Evolutionary conservation across 345 rosid species (phyloP).

Genomic region (Arabis alpina): DNA sequence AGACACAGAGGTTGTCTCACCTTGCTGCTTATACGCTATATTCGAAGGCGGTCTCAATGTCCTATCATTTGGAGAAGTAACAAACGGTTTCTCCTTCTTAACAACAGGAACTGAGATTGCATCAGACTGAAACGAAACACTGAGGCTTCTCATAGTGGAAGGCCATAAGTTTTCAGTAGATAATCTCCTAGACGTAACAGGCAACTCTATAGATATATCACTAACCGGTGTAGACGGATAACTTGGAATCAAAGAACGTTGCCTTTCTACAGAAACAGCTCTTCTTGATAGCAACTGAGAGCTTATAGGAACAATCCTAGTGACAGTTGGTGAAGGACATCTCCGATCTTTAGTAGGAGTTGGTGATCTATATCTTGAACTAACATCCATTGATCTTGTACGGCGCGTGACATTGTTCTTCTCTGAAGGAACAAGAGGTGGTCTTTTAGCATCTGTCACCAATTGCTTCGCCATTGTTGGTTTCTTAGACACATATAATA

Average conservation of each 20-base stretch:
- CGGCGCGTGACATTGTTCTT: slow-evolving; percentile 68
- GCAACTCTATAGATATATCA: slow-evolving; percentile 59
- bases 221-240: slow-evolving; percentile 73
- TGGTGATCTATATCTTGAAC: slow-evolving; percentile 83
- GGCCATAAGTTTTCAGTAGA: slow-evolving; percentile 89
- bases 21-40: slow-evolving; percentile 60
- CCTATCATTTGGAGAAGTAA: slow-evolving; percentile 54
- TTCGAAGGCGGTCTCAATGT: slow-evolving; percentile 80
- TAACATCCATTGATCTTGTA: slow-evolving; percentile 62
- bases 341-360: slow-evolving; percentile 57
- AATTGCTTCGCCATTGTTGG: slow-evolving; percentile 49
- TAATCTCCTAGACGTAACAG: slow-evolving; percentile 61
- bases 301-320: slow-evolving; percentile 49
- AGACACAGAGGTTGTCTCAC: slow-evolving; percentile 45
- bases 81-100: slow-evolving; percentile 78
- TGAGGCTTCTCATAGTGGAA: slow-evolving; percentile 96
- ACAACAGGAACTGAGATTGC: slow-evolving; percentile 69
- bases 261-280: slow-evolving; percentile 82
- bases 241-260: slow-evolving; percentile 69
- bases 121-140: slow-evolving; percentile 95
- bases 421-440: slow-evolving; percentile 70
- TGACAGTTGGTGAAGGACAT: slow-evolving; percentile 66
- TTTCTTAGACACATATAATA: slow-evolving; percentile 47
- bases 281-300: slow-evolving; percentile 70
- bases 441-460: slow-evolving; percentile 55